Percentiles rank a stretch among this genome's conserved stretches.
Evolutionary conservation across 2,329 filamentous ascomycete species (phyloP).

Genomic region (Cytospora mali): DNA sequence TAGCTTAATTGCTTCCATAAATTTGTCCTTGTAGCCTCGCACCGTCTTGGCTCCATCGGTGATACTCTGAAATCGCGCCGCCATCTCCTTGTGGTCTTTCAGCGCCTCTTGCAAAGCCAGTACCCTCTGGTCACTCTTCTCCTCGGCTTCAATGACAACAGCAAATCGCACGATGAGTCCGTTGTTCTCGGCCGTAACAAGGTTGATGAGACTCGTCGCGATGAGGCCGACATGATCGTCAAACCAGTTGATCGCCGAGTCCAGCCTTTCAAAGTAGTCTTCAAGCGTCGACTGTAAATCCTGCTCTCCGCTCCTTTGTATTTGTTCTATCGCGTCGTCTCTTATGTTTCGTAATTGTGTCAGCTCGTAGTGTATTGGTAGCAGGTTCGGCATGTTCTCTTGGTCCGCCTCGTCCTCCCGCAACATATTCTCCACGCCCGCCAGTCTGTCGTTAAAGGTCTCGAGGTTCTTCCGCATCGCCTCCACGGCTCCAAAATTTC

Average conservation of each 20-base stretch:
- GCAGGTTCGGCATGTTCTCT: constrained; percentile 88
- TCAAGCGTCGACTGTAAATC: constrained; percentile 80
- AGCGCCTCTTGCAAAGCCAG: constrained; percentile 91
- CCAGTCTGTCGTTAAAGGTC: constrained; percentile 78
- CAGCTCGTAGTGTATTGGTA: constrained; percentile 88
- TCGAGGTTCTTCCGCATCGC: constrained; percentile 91
- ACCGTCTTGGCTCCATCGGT: constrained; percentile 90
- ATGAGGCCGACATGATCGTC: constrained; percentile 91
- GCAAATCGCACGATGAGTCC: constrained; percentile 89
- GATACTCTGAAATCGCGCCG: constrained; percentile 90
- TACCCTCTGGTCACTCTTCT: constrained; percentile 93
- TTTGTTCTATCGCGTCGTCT: constrained; percentile 96
- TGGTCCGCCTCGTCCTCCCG: constrained; percentile 80
- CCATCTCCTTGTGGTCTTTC: constrained; percentile 93
- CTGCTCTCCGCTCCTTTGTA: constrained; percentile 72
- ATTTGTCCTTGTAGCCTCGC: constrained; percentile 96
- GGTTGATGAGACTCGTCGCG: constrained; percentile 84
- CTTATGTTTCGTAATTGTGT: constrained; percentile 90
- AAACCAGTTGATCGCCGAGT: constrained; percentile 90
- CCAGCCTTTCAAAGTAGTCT: constrained; percentile 85
- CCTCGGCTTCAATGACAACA: constrained; percentile 90
- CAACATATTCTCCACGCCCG: constrained; percentile 76
- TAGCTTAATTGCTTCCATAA: constrained; percentile 76
- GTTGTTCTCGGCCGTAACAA: constrained; percentile 84
- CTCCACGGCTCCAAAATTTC: constrained; percentile 93